phyloP scores from a whole-genome alignment of 768 basidiomycete genomes.

The Pleurotus tuber-regium region DNA sequence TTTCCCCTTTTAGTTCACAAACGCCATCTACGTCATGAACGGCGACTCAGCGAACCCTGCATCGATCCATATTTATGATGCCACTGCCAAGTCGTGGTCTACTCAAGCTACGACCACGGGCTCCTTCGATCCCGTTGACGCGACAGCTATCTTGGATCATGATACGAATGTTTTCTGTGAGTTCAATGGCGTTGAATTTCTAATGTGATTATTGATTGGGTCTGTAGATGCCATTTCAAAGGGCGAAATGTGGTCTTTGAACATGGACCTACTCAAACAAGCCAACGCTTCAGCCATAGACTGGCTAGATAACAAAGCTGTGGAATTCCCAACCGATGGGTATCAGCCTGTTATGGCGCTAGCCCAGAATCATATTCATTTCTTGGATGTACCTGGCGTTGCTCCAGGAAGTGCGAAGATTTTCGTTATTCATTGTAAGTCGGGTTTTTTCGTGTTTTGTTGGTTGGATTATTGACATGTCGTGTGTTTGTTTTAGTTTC shows the following conservation, averaged over 20 bases:
- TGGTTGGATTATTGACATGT: background rate
- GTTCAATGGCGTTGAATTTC: too few relatives aligned
- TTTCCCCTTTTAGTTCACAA: constrained; percentile 57
- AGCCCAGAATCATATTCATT: constrained; percentile 85
- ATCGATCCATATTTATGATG: constrained; percentile 80
- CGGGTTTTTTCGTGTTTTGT: background rate
- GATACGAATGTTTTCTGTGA: constrained; percentile 91
- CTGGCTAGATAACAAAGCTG: constrained; percentile 63
- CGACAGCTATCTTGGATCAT: constrained; percentile 82
- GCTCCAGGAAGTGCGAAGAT: constrained; percentile 71
- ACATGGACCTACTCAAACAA: constrained; percentile 63
- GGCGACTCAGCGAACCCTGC: constrained; percentile 70
- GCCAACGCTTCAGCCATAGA: constrained; percentile 55
- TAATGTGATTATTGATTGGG: background rate
- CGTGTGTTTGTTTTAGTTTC: constrained; percentile 44
- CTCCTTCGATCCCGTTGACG: constrained; percentile 60
- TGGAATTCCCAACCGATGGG: constrained; percentile 48
- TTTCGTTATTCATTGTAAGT: constrained; percentile 87
- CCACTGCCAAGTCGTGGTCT: constrained; percentile 70
- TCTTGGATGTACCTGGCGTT: constrained; percentile 68
- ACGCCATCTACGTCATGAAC: constrained; percentile 82
- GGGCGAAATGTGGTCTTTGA: constrained; percentile 62
- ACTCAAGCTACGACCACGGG: constrained; percentile 59
- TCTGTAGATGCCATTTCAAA: constrained; percentile 65
- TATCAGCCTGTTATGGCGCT: constrained; percentile 78